Evolutionary conservation across 129 eudicot species (phyloP), one percentile per base, ranked within the genome.

Genomic region (Centaurea solstitialis): DNA sequence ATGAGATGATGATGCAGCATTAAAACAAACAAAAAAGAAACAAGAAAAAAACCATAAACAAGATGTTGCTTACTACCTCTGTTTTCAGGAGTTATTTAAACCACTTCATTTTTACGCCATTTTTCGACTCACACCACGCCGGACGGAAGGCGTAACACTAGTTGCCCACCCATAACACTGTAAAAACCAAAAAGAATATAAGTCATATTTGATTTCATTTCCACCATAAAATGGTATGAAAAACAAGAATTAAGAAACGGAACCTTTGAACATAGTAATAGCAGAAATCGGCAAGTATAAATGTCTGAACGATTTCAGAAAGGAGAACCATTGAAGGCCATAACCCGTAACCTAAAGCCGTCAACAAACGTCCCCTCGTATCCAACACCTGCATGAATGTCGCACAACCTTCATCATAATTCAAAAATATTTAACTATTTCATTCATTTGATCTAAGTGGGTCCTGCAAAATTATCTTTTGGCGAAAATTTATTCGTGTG

Each of bases 81-180:
- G 70, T 57, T 70, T 39, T 38, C 67, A 80, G 81, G 73, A 70
- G 73, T 59, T 20, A n/a, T 41, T 41, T 37, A 59, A 76, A 65
- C 47, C 66, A 45, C 76, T 59, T 50, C 22, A 7, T 28, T 28
- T 80, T 80, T 38, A 40, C 66, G 53, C 39, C 17, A 73, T 43
- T 23, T 45, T 82, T 43, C 7, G 4, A 57, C 70, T 87, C 84
- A 89, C 72, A 89, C 93, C 20, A 87, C 93, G 74, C 90, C 91
- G 0, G 93, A 85, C 26, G 93, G 93, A 73, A 89, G 93, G 68
- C 90, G 93, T 76, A 89, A 75, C 79, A 86, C 90, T 6, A 76
- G 90, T 80, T 89, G 93, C 20, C 91, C 90, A 17, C 89, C 90
- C 81, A 89, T 74, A 64, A 89, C 84, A 79, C 93, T 89, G 90